phyloP scores from a whole-genome alignment of 441 rosid genomes.

The Eugenia klotzschiana region DNA sequence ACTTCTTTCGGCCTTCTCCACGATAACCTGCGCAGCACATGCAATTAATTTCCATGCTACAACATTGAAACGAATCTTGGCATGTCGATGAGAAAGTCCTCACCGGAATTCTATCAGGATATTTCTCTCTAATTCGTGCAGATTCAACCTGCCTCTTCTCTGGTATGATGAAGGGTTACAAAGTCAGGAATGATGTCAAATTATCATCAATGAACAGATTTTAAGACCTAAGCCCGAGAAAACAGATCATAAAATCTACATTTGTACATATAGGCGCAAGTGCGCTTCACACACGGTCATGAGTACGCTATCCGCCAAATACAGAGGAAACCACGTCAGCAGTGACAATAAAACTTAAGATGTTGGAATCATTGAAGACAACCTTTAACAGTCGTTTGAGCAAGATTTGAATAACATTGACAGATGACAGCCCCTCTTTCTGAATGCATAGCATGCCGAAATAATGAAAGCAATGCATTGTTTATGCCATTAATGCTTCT shows the following conservation, averaged over 20 bases:
- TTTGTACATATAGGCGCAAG: not conserved
- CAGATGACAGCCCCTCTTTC: not conserved
- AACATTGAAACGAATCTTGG: not conserved
- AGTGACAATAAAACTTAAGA: not conserved
- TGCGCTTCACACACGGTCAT: not conserved
- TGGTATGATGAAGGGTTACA: not conserved
- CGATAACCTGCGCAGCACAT: constrained; percentile 22
- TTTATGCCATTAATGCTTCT: not conserved
- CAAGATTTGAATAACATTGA: not conserved
- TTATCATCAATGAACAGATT: not conserved
- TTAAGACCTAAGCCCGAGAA: not conserved
- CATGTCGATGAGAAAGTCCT: not conserved
- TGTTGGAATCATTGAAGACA: not conserved
- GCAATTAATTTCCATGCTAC: not conserved
- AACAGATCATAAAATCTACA: not conserved
- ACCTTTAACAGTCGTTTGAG: not conserved
- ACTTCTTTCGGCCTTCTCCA: constrained; percentile 34
- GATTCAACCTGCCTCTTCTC: not conserved
- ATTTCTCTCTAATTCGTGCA: not conserved
- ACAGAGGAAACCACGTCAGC: not conserved
- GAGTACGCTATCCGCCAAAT: not conserved
- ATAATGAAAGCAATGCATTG: not conserved
- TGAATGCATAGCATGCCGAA: not conserved
- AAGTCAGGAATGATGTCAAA: not conserved
- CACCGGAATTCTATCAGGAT: not conserved